Percentiles rank a stretch among this genome's conserved stretches.
These are phyloP conservation scores for Aspergillus phoenicis DNA, from an alignment of 2,329 filamentous ascomycete genomes.

Conservation along the genomic window DNA sequence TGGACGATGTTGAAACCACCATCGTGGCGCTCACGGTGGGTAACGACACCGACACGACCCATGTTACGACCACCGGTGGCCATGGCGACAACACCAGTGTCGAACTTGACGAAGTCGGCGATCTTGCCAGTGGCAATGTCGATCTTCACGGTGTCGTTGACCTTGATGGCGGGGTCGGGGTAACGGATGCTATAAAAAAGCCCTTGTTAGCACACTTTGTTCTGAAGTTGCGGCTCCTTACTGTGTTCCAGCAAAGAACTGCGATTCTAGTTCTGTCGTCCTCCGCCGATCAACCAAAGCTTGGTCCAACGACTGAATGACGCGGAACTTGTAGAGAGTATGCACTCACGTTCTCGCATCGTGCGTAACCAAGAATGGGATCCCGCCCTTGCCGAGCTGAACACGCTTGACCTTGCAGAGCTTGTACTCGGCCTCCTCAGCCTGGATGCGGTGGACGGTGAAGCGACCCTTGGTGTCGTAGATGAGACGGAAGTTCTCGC, in stretches of 20 bases:
- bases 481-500: conserved; percentile 99
- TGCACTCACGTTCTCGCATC: conserved; percentile 99
- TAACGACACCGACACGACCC: conserved; percentile 99
- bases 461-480: conserved; percentile 99
- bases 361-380: conserved; percentile 99
- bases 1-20: conserved; percentile 99
- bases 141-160: conserved; percentile 99
- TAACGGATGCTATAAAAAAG: conserved; percentile 81
- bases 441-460: conserved; percentile 99
- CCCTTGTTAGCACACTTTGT: conserved; percentile 39
- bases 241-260: conserved; percentile 34
- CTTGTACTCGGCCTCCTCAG: conserved; percentile 99
- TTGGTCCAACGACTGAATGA: conserved; percentile 99
- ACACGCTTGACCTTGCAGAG: conserved; percentile 99
- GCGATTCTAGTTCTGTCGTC: conserved; percentile 34
- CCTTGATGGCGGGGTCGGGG: conserved; percentile 97
- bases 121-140: conserved; percentile 97
- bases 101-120: conserved; percentile 96
- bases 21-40: conserved; percentile 99
- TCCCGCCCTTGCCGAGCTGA: conserved; percentile 97
- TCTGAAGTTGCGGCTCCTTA: conserved; percentile 30
- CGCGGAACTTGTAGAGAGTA: conserved; percentile 65
- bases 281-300: conserved; percentile 73
- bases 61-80: conserved; percentile 99
- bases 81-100: conserved; percentile 98